These are phyloP conservation scores for Pythium brachiatum DNA, from an alignment of 352 stramenopile species.

Conservation along the genomic window DNA sequence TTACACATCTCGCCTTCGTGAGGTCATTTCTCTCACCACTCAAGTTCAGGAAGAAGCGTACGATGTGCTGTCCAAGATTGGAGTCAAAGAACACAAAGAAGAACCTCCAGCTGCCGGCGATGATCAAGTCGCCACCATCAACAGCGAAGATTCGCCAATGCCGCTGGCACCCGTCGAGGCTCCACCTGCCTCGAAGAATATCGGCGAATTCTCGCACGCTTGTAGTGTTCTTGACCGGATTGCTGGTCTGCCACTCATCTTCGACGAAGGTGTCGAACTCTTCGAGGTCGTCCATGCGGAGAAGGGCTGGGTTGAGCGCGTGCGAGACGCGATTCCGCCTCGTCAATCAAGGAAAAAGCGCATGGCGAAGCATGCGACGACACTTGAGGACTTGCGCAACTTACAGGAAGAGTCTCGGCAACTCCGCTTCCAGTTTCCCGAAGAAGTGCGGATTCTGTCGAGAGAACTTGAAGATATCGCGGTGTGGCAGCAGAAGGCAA, in stretches of 20 bases:
- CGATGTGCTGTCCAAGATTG: slow-evolving; percentile 56
- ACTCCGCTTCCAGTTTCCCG: slow-evolving; percentile 70
- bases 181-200: neutral
- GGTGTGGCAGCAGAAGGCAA: slow-evolving; percentile 61
- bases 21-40: slow-evolving; percentile 49
- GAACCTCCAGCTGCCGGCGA: neutral
- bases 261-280: slow-evolving; percentile 65
- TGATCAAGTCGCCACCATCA: neutral
- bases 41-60: slow-evolving; percentile 47
- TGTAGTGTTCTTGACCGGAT: slow-evolving; percentile 61
- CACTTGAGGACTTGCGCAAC: slow-evolving; percentile 47
- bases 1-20: slow-evolving; percentile 57
- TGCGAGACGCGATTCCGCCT: slow-evolving; percentile 69
- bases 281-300: slow-evolving; percentile 55
- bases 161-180: neutral
- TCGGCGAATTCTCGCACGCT: slow-evolving; percentile 46
- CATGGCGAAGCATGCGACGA: slow-evolving; percentile 59
- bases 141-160: slow-evolving; percentile 12
- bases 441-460: slow-evolving; percentile 68
- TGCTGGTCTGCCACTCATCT: slow-evolving; percentile 64
- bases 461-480: slow-evolving; percentile 73
- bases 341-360: slow-evolving; percentile 81
- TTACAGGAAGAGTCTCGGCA: slow-evolving; percentile 55
- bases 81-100: slow-evolving; percentile 15
- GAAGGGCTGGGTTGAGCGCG: slow-evolving; percentile 62